Conservation (phyloP, 306 rosid genomes). For the Parietaria judaica region DNA sequence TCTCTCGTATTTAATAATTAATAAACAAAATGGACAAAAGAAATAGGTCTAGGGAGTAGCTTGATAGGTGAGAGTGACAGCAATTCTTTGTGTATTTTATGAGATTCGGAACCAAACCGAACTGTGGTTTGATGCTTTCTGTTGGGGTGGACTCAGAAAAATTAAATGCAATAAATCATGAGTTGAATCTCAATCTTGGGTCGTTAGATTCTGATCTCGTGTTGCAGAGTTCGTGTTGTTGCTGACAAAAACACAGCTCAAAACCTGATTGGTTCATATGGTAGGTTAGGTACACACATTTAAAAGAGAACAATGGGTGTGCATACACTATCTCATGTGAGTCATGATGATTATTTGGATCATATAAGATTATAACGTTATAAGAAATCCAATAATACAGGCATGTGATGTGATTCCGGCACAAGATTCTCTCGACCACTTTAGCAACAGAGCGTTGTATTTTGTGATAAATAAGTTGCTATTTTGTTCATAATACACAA, state of each 20-base stretch:
- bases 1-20: too few species aligned
- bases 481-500: too few species aligned
- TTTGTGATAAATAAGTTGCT: too few species aligned
- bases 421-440: not conserved
- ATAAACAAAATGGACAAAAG: not conserved
- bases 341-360: not conserved
- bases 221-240: not conserved
- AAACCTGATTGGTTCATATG: not conserved
- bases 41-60: not conserved
- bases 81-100: not conserved
- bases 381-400: not conserved
- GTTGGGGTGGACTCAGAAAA: not conserved
- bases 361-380: not conserved
- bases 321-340: not conserved
- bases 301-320: too few species aligned
- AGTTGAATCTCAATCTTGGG: not conserved
- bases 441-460: not conserved
- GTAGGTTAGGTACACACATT: too few species aligned
- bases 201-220: not conserved
- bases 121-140: not conserved
- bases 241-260: constrained; percentile 2
- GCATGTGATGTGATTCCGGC: not conserved
- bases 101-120: not conserved
- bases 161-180: not conserved
- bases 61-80: not conserved